phyloP scores from a whole-genome alignment of 306 rosid species.

The Trifolium fragiferum region DNA sequence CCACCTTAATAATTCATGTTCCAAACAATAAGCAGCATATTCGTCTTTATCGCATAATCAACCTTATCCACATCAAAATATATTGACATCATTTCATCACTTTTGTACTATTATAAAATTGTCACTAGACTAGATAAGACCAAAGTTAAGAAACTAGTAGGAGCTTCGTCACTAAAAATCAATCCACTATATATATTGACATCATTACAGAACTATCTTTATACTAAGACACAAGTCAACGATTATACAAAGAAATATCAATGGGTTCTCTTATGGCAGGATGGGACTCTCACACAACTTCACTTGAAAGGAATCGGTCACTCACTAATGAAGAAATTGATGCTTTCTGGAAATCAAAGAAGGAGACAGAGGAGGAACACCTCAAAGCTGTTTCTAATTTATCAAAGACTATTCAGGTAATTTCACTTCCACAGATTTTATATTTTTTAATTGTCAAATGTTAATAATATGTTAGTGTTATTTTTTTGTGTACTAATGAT shows the following conservation, averaged over 20 bases:
- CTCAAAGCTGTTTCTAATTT: conserved; percentile 47
- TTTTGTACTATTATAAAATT: background rate
- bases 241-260: conserved; percentile 5
- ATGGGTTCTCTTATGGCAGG: conserved; percentile 92
- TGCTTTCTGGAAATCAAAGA: conserved; percentile 64
- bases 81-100: no score
- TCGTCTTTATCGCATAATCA: no score
- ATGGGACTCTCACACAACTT: conserved; percentile 65
- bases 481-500: background rate
- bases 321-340: conserved; percentile 67
- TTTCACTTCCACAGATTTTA: conserved; percentile 26
- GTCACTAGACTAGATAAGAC: conserved; percentile 36
- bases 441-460: background rate
- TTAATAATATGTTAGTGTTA: background rate
- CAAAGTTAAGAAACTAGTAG: background rate
- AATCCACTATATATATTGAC: conserved; percentile 1
- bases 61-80: no score
- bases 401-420: conserved; percentile 49
- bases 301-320: conserved; percentile 56
- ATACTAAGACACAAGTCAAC: background rate
- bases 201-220: background rate
- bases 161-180: background rate
- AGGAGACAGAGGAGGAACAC: conserved; percentile 63
- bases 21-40: no score
- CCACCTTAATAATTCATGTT: no score